Evolutionary conservation across 768 basidiomycete species (phyloP).

Genomic region (Leccinum variicolor): DNA sequence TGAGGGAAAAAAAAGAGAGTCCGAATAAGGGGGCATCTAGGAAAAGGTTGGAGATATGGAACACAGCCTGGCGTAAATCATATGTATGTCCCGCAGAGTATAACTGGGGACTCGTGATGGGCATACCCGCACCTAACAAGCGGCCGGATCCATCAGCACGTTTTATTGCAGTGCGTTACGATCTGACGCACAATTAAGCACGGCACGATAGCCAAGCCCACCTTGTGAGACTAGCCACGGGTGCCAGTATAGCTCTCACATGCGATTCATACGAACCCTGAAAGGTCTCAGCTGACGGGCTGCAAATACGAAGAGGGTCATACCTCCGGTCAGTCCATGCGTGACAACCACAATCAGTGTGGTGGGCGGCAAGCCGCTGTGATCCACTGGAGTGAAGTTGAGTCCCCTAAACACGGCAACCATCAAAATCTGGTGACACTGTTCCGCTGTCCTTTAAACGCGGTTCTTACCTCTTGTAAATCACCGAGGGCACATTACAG

Average conservation of each 20-base stretch:
- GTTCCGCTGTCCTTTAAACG: constrained; percentile 32
- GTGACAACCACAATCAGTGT: constrained; percentile 32
- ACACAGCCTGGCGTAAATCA: constrained; percentile 78
- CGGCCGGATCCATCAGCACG: constrained; percentile 11
- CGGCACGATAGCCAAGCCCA: constrained; percentile 88
- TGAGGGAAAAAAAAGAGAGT: constrained; percentile 90
- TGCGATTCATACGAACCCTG: constrained; percentile 88
- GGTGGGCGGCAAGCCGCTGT: constrained; percentile 14
- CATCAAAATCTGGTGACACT: constrained; percentile 15
- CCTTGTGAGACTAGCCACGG: constrained; percentile 64
- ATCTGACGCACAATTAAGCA: constrained; percentile 74
- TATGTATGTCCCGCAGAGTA: constrained; percentile 90
- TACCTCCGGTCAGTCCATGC: constrained; percentile 34
- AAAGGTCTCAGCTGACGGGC: constrained; percentile 6
- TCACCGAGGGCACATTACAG: constrained; percentile 26
- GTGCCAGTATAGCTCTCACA: constrained; percentile 76
- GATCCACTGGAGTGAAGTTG: constrained; percentile 30
- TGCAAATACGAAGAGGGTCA: not conserved
- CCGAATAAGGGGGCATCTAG: constrained; percentile 83
- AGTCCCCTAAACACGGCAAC: constrained; percentile 22
- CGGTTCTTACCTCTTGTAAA: constrained; percentile 28
- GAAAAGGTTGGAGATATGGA: constrained; percentile 68
- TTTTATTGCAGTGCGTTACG: constrained; percentile 4
- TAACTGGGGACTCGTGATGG: constrained; percentile 76
- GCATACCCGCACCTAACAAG: constrained; percentile 72